phyloP scores from a whole-genome alignment of 208 protist species.

The Borovskyia barvae region DNA sequence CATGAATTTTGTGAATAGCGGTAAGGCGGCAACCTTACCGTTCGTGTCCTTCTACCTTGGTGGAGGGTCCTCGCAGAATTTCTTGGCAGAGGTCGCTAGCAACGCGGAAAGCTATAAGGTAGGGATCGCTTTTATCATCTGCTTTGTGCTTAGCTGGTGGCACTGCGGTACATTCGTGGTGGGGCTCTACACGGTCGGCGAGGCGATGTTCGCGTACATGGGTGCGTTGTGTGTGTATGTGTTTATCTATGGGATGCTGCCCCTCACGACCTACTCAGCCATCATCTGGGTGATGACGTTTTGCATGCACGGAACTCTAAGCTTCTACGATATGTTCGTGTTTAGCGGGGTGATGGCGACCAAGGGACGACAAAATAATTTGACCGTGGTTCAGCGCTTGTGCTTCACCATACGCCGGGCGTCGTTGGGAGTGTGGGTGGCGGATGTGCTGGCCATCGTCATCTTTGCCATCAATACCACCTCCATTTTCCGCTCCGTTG shows the following conservation, averaged over 20 bases:
- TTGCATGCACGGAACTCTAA: constrained; percentile 53
- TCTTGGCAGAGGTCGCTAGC: constrained; percentile 16
- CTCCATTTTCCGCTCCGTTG: constrained; percentile 42
- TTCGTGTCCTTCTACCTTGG: constrained; percentile 29
- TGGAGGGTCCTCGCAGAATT: constrained; percentile 31
- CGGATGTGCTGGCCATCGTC: constrained; percentile 49
- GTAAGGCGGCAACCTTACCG: neutral
- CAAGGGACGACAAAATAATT: constrained; percentile 53
- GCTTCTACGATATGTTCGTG: constrained; percentile 69
- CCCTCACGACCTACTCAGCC: constrained; percentile 40
- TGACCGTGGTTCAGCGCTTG: constrained; percentile 62
- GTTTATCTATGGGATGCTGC: constrained; percentile 33
- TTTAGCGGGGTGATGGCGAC: constrained; percentile 58
- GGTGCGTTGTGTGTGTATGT: constrained; percentile 37
- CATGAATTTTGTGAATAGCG: constrained; percentile 13
- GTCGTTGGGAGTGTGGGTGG: constrained; percentile 36
- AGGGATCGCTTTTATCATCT: constrained; percentile 32
- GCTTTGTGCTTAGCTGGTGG: constrained; percentile 31
- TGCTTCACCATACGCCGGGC: constrained; percentile 47
- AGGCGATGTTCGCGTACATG: constrained; percentile 37
- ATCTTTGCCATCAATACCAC: constrained; percentile 57
- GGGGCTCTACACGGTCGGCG: constrained; percentile 32
- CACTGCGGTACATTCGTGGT: constrained; percentile 40
- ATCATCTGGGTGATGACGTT: constrained; percentile 57
- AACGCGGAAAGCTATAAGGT: constrained; percentile 41